Conservation (phyloP, 2,329 filamentous ascomycete species). For the Dactylellina haptotyla region DNA sequence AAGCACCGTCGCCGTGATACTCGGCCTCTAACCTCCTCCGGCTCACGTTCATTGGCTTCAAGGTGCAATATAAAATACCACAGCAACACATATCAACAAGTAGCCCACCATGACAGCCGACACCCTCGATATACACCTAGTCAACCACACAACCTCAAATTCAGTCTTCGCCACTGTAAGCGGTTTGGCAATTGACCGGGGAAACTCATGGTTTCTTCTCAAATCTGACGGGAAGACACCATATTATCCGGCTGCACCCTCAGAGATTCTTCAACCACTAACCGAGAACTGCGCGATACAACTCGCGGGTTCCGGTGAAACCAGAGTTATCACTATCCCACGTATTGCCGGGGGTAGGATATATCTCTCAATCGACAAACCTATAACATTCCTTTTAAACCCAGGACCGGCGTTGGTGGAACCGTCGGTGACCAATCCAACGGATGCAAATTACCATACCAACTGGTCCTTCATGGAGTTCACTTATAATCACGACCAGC, state of each 20-base stretch:
- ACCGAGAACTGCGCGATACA: conserved; percentile 71
- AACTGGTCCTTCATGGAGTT: conserved; percentile 77
- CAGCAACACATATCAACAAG: conserved; percentile 2
- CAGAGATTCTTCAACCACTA: conserved; percentile 66
- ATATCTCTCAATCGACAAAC: conserved; percentile 73
- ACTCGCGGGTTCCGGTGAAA: conserved; percentile 71
- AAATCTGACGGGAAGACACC: conserved; percentile 73
- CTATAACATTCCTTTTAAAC: conserved; percentile 76
- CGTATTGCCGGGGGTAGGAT: conserved; percentile 76
- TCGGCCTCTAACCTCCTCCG: no score
- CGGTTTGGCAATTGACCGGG: conserved; percentile 71
- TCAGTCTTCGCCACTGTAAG: conserved; percentile 77
- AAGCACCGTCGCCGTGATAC: no score
- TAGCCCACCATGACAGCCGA: conserved; percentile 22
- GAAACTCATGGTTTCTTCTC: conserved; percentile 71
- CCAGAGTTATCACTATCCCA: conserved; percentile 72
- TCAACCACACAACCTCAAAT: conserved; percentile 72
- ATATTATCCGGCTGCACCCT: conserved; percentile 73
- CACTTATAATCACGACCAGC: conserved; percentile 70
- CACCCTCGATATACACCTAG: conserved; percentile 71
- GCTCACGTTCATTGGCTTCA: no score
- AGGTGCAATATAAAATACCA: no score
- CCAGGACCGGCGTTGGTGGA: conserved; percentile 76
- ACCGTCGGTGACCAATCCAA: conserved; percentile 74
- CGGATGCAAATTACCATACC: conserved; percentile 71